These are phyloP conservation scores for Hebeloma cylindrosporum DNA, from an alignment of 768 basidiomycete species.

Conservation along the genomic window DNA sequence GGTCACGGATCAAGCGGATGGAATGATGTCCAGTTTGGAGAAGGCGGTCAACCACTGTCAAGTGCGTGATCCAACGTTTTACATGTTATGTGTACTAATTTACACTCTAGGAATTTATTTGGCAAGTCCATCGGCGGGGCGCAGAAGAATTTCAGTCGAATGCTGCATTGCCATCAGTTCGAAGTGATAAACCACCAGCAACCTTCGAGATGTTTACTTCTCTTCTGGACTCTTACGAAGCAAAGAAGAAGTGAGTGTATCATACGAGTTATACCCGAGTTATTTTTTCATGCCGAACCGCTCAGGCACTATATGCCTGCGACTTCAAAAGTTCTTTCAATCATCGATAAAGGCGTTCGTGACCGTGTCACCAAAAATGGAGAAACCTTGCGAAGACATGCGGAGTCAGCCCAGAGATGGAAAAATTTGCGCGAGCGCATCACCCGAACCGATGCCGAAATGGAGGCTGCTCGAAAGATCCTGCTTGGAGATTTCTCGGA, in stretches of 20 bases:
- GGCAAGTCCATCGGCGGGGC: slow-evolving; percentile 71
- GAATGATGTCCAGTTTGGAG: slow-evolving; percentile 96
- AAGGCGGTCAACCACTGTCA: slow-evolving; percentile 91
- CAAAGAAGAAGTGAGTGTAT: slow-evolving; percentile 76
- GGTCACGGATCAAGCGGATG: slow-evolving; percentile 91
- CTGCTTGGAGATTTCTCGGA: slow-evolving; percentile 61
- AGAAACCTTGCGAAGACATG: slow-evolving; percentile 86
- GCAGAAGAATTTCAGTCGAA: slow-evolving; percentile 37
- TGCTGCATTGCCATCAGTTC: slow-evolving; percentile 45
- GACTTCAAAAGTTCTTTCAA: slow-evolving; percentile 86
- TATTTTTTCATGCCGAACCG: slow-evolving; percentile 13
- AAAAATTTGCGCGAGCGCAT: slow-evolving; percentile 78
- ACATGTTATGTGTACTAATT: slow-evolving; percentile 1
- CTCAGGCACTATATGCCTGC: slow-evolving; percentile 92
- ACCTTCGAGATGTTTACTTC: slow-evolving; percentile 64
- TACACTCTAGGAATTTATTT: slow-evolving; percentile 71
- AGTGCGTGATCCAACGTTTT: slow-evolving; percentile 45
- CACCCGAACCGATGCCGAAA: slow-evolving; percentile 74
- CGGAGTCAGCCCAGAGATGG: slow-evolving; percentile 89
- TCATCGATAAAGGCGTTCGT: slow-evolving; percentile 91
- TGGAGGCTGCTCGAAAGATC: slow-evolving; percentile 68
- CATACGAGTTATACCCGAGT: slow-evolving; percentile 9
- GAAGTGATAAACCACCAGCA: slow-evolving; percentile 51
- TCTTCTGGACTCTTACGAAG: slow-evolving; percentile 75
- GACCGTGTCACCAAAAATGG: slow-evolving; percentile 97